phyloP scores from a whole-genome alignment of 768 basidiomycete species.

The Pulveroboletus sp. region DNA sequence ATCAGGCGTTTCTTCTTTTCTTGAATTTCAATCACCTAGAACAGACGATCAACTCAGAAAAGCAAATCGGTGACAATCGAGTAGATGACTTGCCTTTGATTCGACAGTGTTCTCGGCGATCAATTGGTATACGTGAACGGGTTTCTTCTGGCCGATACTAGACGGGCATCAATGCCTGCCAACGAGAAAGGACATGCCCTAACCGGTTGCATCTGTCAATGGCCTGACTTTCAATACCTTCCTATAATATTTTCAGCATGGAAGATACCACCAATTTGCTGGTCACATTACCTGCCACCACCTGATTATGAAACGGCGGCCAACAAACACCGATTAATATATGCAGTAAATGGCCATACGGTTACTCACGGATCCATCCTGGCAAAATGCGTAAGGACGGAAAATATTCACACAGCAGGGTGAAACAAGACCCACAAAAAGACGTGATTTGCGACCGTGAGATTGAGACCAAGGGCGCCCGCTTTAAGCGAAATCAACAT shows the following conservation, averaged over 20 bases:
- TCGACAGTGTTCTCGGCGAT: constrained; percentile 91
- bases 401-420: not conserved
- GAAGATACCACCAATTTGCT: not conserved
- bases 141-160: constrained; percentile 78
- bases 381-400: constrained; percentile 9
- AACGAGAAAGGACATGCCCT: constrained; percentile 5
- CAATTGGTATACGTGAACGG: constrained; percentile 84
- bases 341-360: not conserved
- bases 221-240: constrained; percentile 83
- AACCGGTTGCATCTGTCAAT: constrained; percentile 77
- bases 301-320: constrained; percentile 31
- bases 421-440: constrained; percentile 53
- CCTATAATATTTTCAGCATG: constrained; percentile 35
- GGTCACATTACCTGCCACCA: constrained; percentile 65
- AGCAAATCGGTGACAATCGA: not conserved
- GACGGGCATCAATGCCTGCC: constrained; percentile 2
- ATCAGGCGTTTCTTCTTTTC: constrained; percentile 80
- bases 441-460: constrained; percentile 88
- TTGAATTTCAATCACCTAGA: constrained; percentile 78
- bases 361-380: constrained; percentile 81
- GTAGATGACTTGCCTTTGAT: constrained; percentile 55
- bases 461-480: constrained; percentile 82
- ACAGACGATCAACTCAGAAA: not conserved
- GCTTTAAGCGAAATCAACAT: constrained; percentile 88
- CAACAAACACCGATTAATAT: constrained; percentile 13